phyloP scores from a whole-genome alignment of 179 eudicot species.

The Silene noctiflora region DNA sequence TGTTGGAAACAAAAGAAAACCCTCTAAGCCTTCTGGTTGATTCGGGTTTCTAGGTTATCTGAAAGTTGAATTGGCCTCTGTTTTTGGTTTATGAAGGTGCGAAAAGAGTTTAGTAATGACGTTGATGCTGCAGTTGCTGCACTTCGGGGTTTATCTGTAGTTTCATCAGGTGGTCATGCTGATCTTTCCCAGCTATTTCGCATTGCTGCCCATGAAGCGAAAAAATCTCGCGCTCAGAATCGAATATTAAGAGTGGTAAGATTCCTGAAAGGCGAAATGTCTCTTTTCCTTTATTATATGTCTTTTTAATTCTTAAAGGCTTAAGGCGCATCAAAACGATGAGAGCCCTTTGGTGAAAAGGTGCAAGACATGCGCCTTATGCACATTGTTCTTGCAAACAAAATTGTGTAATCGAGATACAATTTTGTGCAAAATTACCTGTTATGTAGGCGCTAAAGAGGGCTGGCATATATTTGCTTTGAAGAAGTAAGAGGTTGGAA shows the following conservation, averaged over 20 bases:
- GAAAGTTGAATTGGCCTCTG: neutral
- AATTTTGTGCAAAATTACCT: no score
- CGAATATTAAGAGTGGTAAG: conserved; percentile 83
- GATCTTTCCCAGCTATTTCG: conserved; percentile 79
- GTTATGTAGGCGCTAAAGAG: no score
- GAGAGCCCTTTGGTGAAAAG: no score
- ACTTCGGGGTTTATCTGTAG: conserved; percentile 48
- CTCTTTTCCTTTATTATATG: neutral
- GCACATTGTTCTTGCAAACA: no score
- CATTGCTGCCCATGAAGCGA: conserved; percentile 84
- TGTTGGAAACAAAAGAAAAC: neutral
- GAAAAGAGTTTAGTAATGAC: conserved; percentile 75
- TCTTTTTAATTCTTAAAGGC: neutral
- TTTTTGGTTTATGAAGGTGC: conserved; percentile 44
- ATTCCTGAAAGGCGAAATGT: neutral
- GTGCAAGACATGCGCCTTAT: no score
- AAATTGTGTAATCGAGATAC: no score
- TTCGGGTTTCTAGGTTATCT: neutral
- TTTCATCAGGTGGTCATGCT: conserved; percentile 51
- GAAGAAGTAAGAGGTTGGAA: no score
- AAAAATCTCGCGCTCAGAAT: conserved; percentile 71
- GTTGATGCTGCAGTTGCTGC: conserved; percentile 62
- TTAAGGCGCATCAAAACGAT: no score
- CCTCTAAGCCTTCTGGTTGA: neutral
- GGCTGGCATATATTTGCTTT: no score